A percentile compares a stretch with the other conserved stretches of the same genome.
Evolutionary conservation across 1,284 basidiomycete species (phyloP).

Genomic region (Veloboletus limbatus): DNA sequence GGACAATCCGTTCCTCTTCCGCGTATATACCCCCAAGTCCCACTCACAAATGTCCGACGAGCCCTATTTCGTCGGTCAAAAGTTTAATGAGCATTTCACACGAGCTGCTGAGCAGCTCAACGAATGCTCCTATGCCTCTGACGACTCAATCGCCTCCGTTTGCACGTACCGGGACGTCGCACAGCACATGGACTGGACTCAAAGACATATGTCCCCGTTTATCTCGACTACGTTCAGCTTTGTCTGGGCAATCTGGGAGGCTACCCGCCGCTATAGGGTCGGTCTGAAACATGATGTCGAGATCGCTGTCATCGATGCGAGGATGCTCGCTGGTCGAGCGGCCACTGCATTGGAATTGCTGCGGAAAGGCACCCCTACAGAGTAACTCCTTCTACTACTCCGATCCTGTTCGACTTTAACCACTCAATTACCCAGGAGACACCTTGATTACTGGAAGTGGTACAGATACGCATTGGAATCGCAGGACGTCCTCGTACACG

Average conservation of each 20-base stretch:
- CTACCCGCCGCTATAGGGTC: constrained; percentile 63
- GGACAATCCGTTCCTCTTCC: constrained; percentile 70
- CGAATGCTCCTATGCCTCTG: constrained; percentile 22
- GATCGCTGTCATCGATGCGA: constrained; percentile 73
- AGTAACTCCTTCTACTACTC: constrained; percentile 43
- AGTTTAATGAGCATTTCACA: constrained; percentile 52
- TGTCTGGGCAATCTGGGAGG: constrained; percentile 78
- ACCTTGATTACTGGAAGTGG: constrained; percentile 70
- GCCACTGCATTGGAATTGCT: constrained; percentile 64
- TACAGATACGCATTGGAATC: constrained; percentile 68
- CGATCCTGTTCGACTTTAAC: constrained; percentile 1
- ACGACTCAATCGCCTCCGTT: constrained; percentile 34
- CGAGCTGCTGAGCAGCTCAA: constrained; percentile 40
- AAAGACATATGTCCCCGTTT: constrained; percentile 61
- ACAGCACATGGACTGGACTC: constrained; percentile 71
- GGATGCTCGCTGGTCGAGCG: constrained; percentile 51
- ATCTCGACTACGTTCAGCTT: constrained; percentile 76
- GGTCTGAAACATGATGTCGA: constrained; percentile 70
- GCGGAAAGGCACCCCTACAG: constrained; percentile 45
- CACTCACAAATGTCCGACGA: constrained; percentile 53
- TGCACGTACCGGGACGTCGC: constrained; percentile 60
- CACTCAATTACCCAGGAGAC: constrained; percentile 43
- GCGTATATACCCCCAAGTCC: constrained; percentile 70
- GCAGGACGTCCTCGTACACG: constrained; percentile 69
- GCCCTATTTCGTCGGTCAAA: constrained; percentile 61